Evolutionary conservation across 2,329 filamentous ascomycete species (phyloP), one percentile per base, ranked within the genome.

Genomic region (Fusarium bactridioides): DNA sequence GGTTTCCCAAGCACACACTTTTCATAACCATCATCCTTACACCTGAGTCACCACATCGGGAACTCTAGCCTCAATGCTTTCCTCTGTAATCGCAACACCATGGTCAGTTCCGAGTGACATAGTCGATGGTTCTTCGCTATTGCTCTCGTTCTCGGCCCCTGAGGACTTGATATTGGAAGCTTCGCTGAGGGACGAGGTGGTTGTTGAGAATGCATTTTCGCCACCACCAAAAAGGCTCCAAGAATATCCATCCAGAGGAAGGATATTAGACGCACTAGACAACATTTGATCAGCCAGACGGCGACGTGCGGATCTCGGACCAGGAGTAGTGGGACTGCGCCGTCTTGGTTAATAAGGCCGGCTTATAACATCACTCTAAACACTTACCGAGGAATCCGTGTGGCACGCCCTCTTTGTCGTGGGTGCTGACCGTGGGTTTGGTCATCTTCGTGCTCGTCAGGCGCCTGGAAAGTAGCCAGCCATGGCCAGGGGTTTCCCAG

Each of bases 71-170:
- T 84, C 84, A 21, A 88, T 83, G 47, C 84, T 86, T 76, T 90
- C 88, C 75, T 91, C 88, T 7, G 86, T 85, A 31, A 91, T 77
- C 3, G 88, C 87, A 9, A 90, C 81, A 4, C 88, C 88, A 21
- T 85, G 83, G 8, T 83, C 80, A 3, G 89, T 85, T 35, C 85
- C 83, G 5, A 88, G 76, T 44, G 83, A 81, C 29, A 66, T 70
- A 11, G 77, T 61, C 15, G 68, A 51, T 35, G 74, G 62, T 7
- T 53, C 61, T 45, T 41, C 56, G 31, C 59, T 38, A 29, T 50
- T 62, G 18, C 56, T n/a, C n/a, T 60, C 55, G 15, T 41, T 43
- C 13, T 33, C 55, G 13, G 29, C 61, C 8, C 37, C 40, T 25
- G 12, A 25, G 10, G 38, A 57, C 4, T 38, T 29, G 12, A 47